Conservation (phyloP, 805 yeast genomes). For the Metahyphopichia silvanorum region DNA sequence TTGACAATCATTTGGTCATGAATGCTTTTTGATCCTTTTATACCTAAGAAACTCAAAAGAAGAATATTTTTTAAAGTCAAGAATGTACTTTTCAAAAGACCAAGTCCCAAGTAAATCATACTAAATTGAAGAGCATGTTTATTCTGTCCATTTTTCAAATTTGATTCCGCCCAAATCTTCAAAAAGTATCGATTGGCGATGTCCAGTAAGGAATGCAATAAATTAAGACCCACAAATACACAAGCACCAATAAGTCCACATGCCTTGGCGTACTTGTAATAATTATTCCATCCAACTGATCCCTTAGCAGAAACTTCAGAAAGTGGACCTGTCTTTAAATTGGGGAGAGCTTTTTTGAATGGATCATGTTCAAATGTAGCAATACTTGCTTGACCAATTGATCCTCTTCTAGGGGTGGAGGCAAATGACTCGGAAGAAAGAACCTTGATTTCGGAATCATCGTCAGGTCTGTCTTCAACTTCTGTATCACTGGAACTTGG, state of each 20-base stretch:
- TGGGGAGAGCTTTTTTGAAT: slow-evolving; percentile 24
- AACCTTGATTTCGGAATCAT: too few species aligned
- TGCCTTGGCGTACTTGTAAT: slow-evolving; percentile 54
- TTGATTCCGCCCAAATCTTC: slow-evolving; percentile 64
- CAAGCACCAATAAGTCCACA: slow-evolving; percentile 46
- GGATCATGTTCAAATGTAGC: slow-evolving; percentile 54
- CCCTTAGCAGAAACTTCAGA: slow-evolving; percentile 52
- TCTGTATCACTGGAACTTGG: neutral
- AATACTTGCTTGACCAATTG: slow-evolving; percentile 47
- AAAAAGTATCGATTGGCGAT: slow-evolving; percentile 59
- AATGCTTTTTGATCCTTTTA: slow-evolving; percentile 52
- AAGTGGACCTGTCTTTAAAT: slow-evolving; percentile 38
- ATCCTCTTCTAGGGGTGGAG: too few species aligned
- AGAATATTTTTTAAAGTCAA: slow-evolving; percentile 44
- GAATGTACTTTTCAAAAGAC: slow-evolving; percentile 49
- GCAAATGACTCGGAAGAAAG: too few species aligned
- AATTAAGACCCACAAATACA: slow-evolving; percentile 16
- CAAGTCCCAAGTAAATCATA: slow-evolving; percentile 53
- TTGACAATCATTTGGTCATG: slow-evolving; percentile 57
- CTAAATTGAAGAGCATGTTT: slow-evolving; percentile 44
- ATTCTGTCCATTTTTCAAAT: slow-evolving; percentile 40
- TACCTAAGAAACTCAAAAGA: slow-evolving; percentile 51
- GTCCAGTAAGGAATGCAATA: slow-evolving; percentile 24
- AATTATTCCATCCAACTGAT: slow-evolving; percentile 52
- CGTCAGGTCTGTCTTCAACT: slow-evolving; percentile 11